These are phyloP conservation scores for Aspergillus tamarii DNA, from an alignment of 2,329 filamentous ascomycete genomes.

Conservation along the genomic window DNA sequence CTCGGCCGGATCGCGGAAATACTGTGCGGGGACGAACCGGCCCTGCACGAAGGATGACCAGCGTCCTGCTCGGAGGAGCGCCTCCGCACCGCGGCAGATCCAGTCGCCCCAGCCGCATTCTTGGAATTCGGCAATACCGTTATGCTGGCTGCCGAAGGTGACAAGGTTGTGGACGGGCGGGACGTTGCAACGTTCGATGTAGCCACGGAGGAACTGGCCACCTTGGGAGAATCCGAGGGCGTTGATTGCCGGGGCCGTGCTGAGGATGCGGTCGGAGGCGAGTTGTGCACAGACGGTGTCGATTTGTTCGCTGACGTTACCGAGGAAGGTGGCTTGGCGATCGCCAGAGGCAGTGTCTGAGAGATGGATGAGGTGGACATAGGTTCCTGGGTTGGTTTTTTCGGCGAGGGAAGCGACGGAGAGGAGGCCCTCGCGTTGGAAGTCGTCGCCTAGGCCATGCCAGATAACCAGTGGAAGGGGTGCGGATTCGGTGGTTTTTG, in stretches of 20 bases:
- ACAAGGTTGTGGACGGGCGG: constrained; percentile 77
- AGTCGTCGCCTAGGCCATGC: constrained; percentile 77
- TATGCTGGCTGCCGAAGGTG: constrained; percentile 90
- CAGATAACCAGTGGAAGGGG: constrained; percentile 90
- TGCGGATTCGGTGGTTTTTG: constrained; percentile 29
- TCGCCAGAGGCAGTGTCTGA: constrained; percentile 69
- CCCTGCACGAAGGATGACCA: constrained; percentile 80
- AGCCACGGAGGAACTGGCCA: constrained; percentile 90
- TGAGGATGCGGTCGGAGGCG: constrained; percentile 74
- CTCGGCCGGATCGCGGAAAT: constrained; percentile 76
- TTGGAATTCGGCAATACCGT: constrained; percentile 84
- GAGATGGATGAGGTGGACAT: constrained; percentile 78
- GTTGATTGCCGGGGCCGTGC: constrained; percentile 80
- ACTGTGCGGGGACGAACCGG: constrained; percentile 87
- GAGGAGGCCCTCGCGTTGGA: constrained; percentile 73
- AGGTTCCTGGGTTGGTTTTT: constrained; percentile 76
- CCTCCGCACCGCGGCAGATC: constrained; percentile 79
- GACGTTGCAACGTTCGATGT: constrained; percentile 82
- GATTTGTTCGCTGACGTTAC: constrained; percentile 82
- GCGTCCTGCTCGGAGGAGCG: constrained; percentile 75
- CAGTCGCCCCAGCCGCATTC: constrained; percentile 72
- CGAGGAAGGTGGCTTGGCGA: constrained; percentile 83
- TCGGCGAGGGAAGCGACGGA: constrained; percentile 72
- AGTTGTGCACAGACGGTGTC: constrained; percentile 77
- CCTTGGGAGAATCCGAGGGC: constrained; percentile 95